phyloP scores from a whole-genome alignment of 2,329 filamentous ascomycete species.

The Chaetomium globosum region DNA sequence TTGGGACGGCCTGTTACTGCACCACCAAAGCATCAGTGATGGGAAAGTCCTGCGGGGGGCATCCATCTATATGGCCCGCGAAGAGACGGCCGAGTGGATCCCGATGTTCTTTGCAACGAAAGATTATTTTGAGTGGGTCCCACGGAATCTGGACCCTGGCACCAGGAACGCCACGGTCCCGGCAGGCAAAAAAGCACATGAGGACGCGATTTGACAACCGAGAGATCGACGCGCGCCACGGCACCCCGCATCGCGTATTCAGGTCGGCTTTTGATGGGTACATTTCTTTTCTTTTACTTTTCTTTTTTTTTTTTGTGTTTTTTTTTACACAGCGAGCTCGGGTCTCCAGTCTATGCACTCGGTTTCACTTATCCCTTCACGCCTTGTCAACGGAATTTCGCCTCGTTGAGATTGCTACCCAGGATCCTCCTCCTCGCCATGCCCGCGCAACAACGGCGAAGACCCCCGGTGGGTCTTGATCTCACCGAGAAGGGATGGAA shows the following conservation, averaged over 20 bases:
- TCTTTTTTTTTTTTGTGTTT: background rate
- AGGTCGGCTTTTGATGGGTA: background rate
- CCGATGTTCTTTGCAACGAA: slow-evolving; percentile 17
- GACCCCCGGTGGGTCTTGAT: slow-evolving; percentile 26
- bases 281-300: background rate
- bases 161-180: background rate
- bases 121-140: slow-evolving; percentile 35
- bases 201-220: slow-evolving; percentile 17
- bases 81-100: slow-evolving; percentile 18
- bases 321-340: background rate
- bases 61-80: slow-evolving; percentile 1
- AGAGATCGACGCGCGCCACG: slow-evolving; percentile 14
- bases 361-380: background rate
- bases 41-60: background rate
- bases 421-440: slow-evolving; percentile 12
- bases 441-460: slow-evolving; percentile 29
- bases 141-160: background rate
- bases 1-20: slow-evolving; percentile 11
- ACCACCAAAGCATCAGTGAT: slow-evolving; percentile 9
- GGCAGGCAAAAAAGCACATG: slow-evolving; percentile 26
- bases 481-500: too few relatives aligned
- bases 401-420: too few relatives aligned
- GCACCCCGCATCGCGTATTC: slow-evolving; percentile 19
- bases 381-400: too few relatives aligned
- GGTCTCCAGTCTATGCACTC: background rate